Evolutionary conservation across 768 basidiomycete species (phyloP).

Genomic region (Kondoa malvinella): DNA sequence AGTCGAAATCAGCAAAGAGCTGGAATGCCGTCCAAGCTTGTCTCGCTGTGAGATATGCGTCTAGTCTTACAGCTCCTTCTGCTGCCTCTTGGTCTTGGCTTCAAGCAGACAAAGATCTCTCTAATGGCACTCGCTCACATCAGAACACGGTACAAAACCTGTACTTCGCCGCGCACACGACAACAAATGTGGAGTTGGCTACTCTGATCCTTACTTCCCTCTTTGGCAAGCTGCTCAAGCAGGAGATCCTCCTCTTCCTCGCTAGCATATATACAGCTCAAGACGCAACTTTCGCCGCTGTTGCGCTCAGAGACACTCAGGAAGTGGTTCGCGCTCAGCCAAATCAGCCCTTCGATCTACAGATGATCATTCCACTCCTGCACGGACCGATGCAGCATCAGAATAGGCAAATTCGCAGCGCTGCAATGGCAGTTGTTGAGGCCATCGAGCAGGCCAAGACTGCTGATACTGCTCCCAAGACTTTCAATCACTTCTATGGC

Average conservation of each 20-base stretch:
- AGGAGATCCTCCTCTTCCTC: slow-evolving; percentile 59
- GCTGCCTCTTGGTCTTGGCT: slow-evolving; percentile 30
- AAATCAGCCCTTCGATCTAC: slow-evolving; percentile 34
- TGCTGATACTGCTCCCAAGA: slow-evolving; percentile 15
- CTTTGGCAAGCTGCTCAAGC: slow-evolving; percentile 18
- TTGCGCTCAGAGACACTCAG: slow-evolving; percentile 55
- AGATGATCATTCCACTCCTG: slow-evolving; percentile 32
- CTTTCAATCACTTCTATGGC: slow-evolving; percentile 30
- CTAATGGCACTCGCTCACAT: slow-evolving; percentile 36
- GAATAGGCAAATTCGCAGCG: slow-evolving; percentile 27
- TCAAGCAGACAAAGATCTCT: not conserved
- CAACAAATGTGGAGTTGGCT: slow-evolving; percentile 45
- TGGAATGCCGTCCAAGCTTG: slow-evolving; percentile 38
- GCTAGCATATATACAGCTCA: slow-evolving; percentile 45
- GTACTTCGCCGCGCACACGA: slow-evolving; percentile 43
- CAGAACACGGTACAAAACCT: slow-evolving; percentile 48
- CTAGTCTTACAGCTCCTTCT: slow-evolving; percentile 41
- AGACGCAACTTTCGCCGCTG: not conserved
- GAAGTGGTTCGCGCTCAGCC: slow-evolving; percentile 56
- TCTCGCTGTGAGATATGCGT: slow-evolving; percentile 29
- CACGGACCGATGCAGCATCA: slow-evolving; percentile 19
- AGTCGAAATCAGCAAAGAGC: slow-evolving; percentile 30
- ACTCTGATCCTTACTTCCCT: slow-evolving; percentile 34
- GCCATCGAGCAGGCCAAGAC: slow-evolving; percentile 12
- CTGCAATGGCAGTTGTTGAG: slow-evolving; percentile 9